Evolutionary conservation across 2,329 filamentous ascomycete genomes (phyloP), one percentile per base, ranked within the genome.

Genomic region (Scytalidium lignicola): DNA sequence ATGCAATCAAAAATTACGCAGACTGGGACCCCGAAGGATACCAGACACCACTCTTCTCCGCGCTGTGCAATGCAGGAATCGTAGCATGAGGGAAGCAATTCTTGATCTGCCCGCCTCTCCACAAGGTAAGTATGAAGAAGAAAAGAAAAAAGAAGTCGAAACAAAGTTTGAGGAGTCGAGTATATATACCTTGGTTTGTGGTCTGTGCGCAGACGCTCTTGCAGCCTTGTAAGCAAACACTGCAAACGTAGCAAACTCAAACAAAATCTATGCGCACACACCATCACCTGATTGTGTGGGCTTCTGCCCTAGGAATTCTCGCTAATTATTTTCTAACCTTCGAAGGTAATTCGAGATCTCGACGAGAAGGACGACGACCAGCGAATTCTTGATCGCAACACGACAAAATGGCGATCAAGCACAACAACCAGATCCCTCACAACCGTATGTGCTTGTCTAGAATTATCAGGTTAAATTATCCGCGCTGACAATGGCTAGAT

Each of bases 391-490:
- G 58, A 62, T 61, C 59, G 55, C 58, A 59, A 48, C 50, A 46
- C 59, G 56, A 58, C 56, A 59, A 57, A 60, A 65, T 65, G 91
- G 88, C 92, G 83, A 96, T 97, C 90, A 95, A 95, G 86, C 90
- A 96, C 88, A 97, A 97, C 82, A 90, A 96, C 82, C 88, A 92
- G 82, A 86, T 96, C 76, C 86, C 88, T 74, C 88, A 92, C 84
- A 95, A 95, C 85, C 91, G 86, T 90, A 79, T 80, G 86, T 71
- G 53, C 26, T 69, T 65, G 56, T 50, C 53, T 52, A 58, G 55
- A 59, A 52, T 51, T 45, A 51, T 50, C 56, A 55, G 47, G 61
- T 57, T 49, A 54, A 53, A 50, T 55, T 57, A 53, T 61, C 49
- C 19, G 53, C 58, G 56, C 64, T 70, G 59, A 70, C 57, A 51